Conservation (phyloP, 2,329 filamentous ascomycete species). For the Alternaria incomplexa region DNA sequence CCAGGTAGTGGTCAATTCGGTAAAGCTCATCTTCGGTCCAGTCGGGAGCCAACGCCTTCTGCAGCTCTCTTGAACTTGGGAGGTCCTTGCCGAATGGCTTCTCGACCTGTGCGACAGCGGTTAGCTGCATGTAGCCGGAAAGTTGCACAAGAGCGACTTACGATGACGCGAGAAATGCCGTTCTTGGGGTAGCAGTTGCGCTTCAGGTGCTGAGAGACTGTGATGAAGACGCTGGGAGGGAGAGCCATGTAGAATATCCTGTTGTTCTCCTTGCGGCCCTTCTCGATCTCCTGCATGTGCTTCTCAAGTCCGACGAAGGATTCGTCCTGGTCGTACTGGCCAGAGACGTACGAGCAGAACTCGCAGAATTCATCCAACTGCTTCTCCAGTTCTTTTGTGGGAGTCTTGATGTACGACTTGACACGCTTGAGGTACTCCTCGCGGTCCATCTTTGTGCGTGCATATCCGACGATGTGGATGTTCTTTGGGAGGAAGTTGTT, state of each 20-base stretch:
- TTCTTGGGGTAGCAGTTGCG: slow-evolving; percentile 92
- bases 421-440: slow-evolving; percentile 93
- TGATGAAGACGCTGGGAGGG: slow-evolving; percentile 96
- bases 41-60: slow-evolving; percentile 92
- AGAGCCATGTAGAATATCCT: slow-evolving; percentile 99
- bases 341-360: slow-evolving; percentile 92
- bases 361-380: slow-evolving; percentile 89
- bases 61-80: slow-evolving; percentile 88
- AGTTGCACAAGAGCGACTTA: slow-evolving; percentile 53
- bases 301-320: slow-evolving; percentile 85
- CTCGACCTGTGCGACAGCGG: slow-evolving; percentile 71
- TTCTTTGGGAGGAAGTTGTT: slow-evolving; percentile 98
- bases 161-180: slow-evolving; percentile 92
- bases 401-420: slow-evolving; percentile 98
- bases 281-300: slow-evolving; percentile 85
- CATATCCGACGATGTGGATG: slow-evolving; percentile 97
- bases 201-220: slow-evolving; percentile 96
- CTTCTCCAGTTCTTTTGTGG: slow-evolving; percentile 95
- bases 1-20: slow-evolving; percentile 98
- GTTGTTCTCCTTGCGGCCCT: slow-evolving; percentile 81
- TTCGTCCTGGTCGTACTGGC: slow-evolving; percentile 96
- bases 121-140: slow-evolving; percentile 22
- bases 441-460: slow-evolving; percentile 98
- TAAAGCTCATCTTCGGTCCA: slow-evolving; percentile 99
- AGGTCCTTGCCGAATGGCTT: slow-evolving; percentile 99